Base-by-base conservation (phyloP, 2,329 filamentous ascomycete species). In the Tolypocladium cylindrosporum region DNA sequence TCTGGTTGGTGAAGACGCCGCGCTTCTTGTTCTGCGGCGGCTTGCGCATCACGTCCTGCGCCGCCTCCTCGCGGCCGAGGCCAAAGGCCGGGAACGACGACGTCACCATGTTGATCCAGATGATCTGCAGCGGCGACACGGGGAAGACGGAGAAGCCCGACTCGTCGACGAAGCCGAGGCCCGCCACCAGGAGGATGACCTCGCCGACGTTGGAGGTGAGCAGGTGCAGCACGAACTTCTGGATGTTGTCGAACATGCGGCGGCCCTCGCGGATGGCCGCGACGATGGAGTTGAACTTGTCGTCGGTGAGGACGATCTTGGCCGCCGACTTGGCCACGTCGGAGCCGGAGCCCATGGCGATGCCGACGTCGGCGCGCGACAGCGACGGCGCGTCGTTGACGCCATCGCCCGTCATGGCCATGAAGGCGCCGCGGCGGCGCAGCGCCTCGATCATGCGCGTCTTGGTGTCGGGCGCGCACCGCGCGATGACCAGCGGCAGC, bases 71-170 rank as follows among this genome's bases (percentile, higher is more conserved):
- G 64, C 91, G 87, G 24, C 91, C 90, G 1, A 96, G 82, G 50
- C 91, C 91, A 76, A 96, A 94, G 59, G 92, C 91, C 1, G 91
- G 91, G 71, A 94, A 85, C 1, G 87, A 89, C 45, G 89, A 93
- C 0, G 91, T 96, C 57, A 94, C 82, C 88, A 96, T 93, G 72
- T 96, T 96, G 71, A 96, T 90, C 91, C 90, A 96, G 59, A 96
- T 82, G 61, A 96, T 93, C 66, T 96, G 87, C 13, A 96, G 84
- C 0, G 91, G 90, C 0, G 89, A 85, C 51, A 96, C 83, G 5
- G 91, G 91, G 71, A 95, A 96, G 11, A 96, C 90, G 0, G 90
- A 94, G 60, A 89, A 80, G 10, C 83, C 80, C 11, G 78, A 75
- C 2, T 72, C 63, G 67, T 96, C 91, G 66, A 91, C 88, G 75